phyloP scores from a whole-genome alignment of 1,284 basidiomycete genomes.

The Microstroma glucosiphilum region DNA sequence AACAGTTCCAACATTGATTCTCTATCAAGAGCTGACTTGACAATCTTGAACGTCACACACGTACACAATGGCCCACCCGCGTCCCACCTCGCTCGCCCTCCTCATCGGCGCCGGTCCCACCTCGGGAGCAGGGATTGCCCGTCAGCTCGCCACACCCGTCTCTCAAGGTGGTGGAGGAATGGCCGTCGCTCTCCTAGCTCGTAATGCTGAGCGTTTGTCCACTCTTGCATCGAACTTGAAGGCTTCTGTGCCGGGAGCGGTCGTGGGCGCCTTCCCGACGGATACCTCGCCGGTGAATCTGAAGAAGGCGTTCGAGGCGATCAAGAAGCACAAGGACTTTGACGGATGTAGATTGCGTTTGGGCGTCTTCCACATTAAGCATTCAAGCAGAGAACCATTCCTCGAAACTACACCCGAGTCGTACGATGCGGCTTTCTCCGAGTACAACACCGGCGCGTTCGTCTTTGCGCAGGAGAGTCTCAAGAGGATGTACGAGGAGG shows the following conservation, averaged over 20 bases:
- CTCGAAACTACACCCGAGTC: constrained; percentile 8
- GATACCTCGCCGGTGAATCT: constrained; percentile 9
- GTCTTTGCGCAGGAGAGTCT: constrained; percentile 16
- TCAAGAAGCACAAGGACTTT: background rate
- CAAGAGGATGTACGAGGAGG: constrained; percentile 10
- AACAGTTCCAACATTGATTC: too few relatives aligned
- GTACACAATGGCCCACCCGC: background rate
- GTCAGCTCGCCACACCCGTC: constrained; percentile 9
- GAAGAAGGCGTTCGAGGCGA: constrained; percentile 5
- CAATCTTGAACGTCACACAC: too few relatives aligned
- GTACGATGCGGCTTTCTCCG: constrained; percentile 1
- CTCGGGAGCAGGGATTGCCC: constrained; percentile 13
- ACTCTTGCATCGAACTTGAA: background rate
- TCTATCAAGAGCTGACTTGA: too few relatives aligned
- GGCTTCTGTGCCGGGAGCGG: background rate
- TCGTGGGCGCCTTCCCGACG: constrained; percentile 9
- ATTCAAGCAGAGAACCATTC: constrained; percentile 11
- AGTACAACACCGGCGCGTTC: constrained; percentile 10
- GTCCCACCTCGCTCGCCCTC: constrained; percentile 6
- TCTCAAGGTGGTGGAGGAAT: constrained; percentile 4
- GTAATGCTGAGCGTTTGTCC: constrained; percentile 1
- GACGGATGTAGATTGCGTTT: constrained; percentile 9
- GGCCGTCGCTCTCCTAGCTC: constrained; percentile 11
- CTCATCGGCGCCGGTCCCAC: constrained; percentile 15
- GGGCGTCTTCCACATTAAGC: constrained; percentile 12